Evolutionary conservation across 2,329 filamentous ascomycete species (phyloP).

Genomic region (Exophiala sp.): DNA sequence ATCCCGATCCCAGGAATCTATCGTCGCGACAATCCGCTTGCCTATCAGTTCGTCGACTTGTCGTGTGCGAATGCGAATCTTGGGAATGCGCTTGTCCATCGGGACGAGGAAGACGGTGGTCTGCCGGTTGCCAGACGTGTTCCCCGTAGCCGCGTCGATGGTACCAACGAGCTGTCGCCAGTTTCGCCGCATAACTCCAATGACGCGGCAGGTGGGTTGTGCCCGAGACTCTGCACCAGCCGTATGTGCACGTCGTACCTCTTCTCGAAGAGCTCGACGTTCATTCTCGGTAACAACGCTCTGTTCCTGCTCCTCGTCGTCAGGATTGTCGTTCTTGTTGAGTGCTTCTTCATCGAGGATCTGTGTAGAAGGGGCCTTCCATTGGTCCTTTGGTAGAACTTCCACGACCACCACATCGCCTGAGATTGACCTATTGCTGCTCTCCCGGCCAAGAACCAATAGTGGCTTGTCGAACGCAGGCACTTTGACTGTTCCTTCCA

Average conservation of each 20-base stretch:
- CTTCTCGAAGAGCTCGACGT: conserved; percentile 80
- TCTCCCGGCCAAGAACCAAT: conserved; percentile 84
- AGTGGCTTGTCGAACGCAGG: conserved; percentile 86
- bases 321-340: conserved; percentile 90
- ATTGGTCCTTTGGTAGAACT: conserved; percentile 87
- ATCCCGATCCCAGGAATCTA: conserved; percentile 93
- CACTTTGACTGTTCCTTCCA: conserved; percentile 88
- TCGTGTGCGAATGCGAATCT: conserved; percentile 87
- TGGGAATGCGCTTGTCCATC: conserved; percentile 97
- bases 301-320: conserved; percentile 69
- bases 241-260: conserved; percentile 80
- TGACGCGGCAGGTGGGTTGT: conserved; percentile 87
- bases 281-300: conserved; percentile 87
- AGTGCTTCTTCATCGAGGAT: conserved; percentile 92
- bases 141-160: conserved; percentile 69
- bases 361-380: conserved; percentile 93
- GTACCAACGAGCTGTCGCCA: conserved; percentile 98
- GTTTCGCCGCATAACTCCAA: conserved; percentile 90
- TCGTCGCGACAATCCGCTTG: conserved; percentile 86
- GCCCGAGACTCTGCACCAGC: conserved; percentile 70
- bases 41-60: conserved; percentile 86
- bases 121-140: conserved; percentile 77
- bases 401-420: conserved; percentile 93
- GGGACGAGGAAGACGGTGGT: conserved; percentile 93
- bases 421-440: conserved; percentile 90